Evolutionary conservation across 768 basidiomycete genomes (phyloP).

Genomic region (Sutorius australiensis): DNA sequence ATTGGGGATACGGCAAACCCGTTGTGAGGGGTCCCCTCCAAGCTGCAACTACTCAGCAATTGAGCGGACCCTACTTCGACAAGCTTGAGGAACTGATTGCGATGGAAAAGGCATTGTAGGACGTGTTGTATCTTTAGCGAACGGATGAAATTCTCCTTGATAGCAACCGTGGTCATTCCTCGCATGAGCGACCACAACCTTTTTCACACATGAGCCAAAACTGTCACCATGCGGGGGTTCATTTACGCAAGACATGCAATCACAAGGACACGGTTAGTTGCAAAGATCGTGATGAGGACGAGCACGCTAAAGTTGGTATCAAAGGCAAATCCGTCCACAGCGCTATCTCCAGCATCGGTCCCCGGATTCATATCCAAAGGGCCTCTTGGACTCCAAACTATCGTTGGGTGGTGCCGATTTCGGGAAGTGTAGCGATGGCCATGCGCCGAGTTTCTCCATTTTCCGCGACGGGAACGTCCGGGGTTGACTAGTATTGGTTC

Average conservation of each 20-base stretch:
- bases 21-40: constrained; percentile 50
- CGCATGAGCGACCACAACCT: background rate
- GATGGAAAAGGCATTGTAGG: constrained; percentile 38
- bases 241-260: background rate
- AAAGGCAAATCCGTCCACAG: background rate
- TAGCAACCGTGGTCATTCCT: background rate
- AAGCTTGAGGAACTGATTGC: constrained; percentile 44
- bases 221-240: background rate
- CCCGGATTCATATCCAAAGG: no score
- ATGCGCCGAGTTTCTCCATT: background rate
- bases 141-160: background rate
- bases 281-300: background rate
- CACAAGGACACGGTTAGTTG: background rate
- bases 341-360: no score
- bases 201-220: background rate
- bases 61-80: constrained; percentile 39
- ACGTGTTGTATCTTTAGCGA: background rate
- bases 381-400: no score
- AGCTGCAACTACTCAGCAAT: constrained; percentile 33
- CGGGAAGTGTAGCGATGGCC: background rate
- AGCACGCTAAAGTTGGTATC: background rate
- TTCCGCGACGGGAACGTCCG: background rate
- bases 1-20: constrained; percentile 60
- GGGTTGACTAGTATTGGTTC: no score
- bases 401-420: no score